Conservation (phyloP, 768 basidiomycete genomes). For the Tricholoma sp. region DNA sequence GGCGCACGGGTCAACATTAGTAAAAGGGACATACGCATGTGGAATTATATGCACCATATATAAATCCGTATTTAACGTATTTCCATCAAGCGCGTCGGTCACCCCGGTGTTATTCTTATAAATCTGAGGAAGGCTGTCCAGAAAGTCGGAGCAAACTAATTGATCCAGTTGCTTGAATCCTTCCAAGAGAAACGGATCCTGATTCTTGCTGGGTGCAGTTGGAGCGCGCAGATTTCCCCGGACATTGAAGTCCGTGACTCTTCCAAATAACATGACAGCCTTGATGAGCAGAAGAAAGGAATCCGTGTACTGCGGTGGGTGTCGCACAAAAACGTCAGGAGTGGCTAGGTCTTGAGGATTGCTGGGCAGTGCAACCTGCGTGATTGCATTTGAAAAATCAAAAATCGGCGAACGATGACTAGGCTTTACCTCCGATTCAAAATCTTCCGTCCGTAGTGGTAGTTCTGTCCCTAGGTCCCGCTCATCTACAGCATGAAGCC, state of each 20-base stretch:
- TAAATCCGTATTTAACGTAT: constrained; percentile 71
- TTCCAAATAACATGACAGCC: constrained; percentile 78
- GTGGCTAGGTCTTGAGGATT: constrained; percentile 73
- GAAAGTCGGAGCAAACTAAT: constrained; percentile 61
- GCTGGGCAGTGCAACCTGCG: constrained; percentile 53
- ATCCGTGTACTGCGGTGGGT: constrained; percentile 76
- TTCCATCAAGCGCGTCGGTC: constrained; percentile 52
- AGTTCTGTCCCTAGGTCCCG: constrained; percentile 81
- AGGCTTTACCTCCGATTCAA: constrained; percentile 60
- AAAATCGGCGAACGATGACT: not conserved
- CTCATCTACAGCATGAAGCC: constrained; percentile 83
- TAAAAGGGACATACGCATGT: constrained; percentile 59
- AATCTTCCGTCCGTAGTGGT: constrained; percentile 70
- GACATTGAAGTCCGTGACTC: constrained; percentile 81
- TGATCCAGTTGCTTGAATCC: constrained; percentile 70
- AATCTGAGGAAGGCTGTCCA: constrained; percentile 63
- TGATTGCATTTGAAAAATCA: not conserved
- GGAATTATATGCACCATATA: constrained; percentile 86
- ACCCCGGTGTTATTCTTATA: constrained; percentile 62
- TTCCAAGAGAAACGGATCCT: constrained; percentile 62
- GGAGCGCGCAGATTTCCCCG: constrained; percentile 64
- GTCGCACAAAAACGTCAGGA: constrained; percentile 60
- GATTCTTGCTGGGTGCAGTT: constrained; percentile 63
- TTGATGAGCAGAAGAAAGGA: constrained; percentile 79
- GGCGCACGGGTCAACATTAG: constrained; percentile 6